phyloP scores from a whole-genome alignment of 2,329 filamentous ascomycete genomes.

The Clonostachys rosea region DNA sequence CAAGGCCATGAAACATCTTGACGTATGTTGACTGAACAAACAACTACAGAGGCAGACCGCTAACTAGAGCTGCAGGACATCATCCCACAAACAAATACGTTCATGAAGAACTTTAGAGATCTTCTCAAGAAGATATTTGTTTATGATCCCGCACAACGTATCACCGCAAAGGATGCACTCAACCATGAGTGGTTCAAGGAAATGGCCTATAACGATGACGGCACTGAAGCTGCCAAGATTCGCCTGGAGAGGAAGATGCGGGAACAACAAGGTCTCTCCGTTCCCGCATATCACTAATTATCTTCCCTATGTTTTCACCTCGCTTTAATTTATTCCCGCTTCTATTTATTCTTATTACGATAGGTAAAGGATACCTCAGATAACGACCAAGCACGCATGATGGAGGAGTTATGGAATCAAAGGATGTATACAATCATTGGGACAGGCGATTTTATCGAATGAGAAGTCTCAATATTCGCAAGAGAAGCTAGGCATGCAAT shows the following conservation, averaged over 20 bases:
- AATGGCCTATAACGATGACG: slow-evolving; percentile 57
- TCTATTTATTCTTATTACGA: neutral
- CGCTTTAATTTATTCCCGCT: neutral
- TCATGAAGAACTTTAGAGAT: slow-evolving; percentile 59
- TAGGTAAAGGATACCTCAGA: neutral
- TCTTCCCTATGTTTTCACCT: no score
- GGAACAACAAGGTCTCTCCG: neutral
- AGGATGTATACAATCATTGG: no score
- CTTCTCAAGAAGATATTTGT: slow-evolving; percentile 63
- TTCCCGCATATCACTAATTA: neutral
- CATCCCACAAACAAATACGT: slow-evolving; percentile 54
- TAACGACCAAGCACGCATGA: slow-evolving; percentile 1
- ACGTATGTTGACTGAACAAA: slow-evolving; percentile 35
- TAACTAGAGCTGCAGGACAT: slow-evolving; percentile 45
- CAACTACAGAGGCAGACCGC: neutral
- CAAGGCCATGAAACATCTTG: slow-evolving; percentile 65
- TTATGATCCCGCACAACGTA: slow-evolving; percentile 61
- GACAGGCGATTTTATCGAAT: no score
- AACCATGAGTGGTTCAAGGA: slow-evolving; percentile 67
- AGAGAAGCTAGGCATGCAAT: no score
- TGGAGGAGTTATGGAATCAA: neutral
- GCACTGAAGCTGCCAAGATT: slow-evolving; percentile 64
- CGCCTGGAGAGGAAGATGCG: slow-evolving; percentile 40
- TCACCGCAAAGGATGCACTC: slow-evolving; percentile 62
- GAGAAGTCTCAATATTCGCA: no score